Evolutionary conservation across 116 monocot species (phyloP).

Genomic region (Posidonia oceanica): DNA sequence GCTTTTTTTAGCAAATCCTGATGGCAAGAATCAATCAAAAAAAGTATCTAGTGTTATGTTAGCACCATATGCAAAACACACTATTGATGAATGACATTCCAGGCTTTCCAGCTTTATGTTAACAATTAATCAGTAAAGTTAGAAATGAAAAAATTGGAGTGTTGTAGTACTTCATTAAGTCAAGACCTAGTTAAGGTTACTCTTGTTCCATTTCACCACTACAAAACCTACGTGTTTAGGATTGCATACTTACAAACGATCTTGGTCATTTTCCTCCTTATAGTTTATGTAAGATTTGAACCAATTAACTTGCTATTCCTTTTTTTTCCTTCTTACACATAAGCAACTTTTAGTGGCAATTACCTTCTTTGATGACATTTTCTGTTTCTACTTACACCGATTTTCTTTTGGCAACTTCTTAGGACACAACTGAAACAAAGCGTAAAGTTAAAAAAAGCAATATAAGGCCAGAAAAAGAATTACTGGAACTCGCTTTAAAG

Average conservation of each 20-base stretch:
- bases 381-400: not conserved
- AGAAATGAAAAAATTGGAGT: too few species aligned
- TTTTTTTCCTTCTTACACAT: not conserved
- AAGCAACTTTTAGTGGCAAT: not conserved
- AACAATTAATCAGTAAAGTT: too few species aligned
- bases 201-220: too few species aligned
- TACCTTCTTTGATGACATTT: slow-evolving; percentile 1
- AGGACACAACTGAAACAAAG: slow-evolving; percentile 72
- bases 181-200: too few species aligned
- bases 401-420: slow-evolving; percentile 11
- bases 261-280: not conserved
- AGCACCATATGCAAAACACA: too few species aligned
- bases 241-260: not conserved
- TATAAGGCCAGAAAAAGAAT: slow-evolving; percentile 64
- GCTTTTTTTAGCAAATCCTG: too few species aligned
- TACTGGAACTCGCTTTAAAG: slow-evolving; percentile 59
- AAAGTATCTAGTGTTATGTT: too few species aligned
- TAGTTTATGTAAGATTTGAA: not conserved
- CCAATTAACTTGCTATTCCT: not conserved
- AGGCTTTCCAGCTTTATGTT: too few species aligned
- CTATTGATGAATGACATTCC: too few species aligned
- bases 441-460: slow-evolving; percentile 56
- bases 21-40: too few species aligned
- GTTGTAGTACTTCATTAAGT: too few species aligned
- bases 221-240: too few species aligned